Percentiles rank a stretch among this genome's conserved stretches.
Conservation (phyloP, 2,329 filamentous ascomycete genomes). For the Phialophora chinensis region DNA sequence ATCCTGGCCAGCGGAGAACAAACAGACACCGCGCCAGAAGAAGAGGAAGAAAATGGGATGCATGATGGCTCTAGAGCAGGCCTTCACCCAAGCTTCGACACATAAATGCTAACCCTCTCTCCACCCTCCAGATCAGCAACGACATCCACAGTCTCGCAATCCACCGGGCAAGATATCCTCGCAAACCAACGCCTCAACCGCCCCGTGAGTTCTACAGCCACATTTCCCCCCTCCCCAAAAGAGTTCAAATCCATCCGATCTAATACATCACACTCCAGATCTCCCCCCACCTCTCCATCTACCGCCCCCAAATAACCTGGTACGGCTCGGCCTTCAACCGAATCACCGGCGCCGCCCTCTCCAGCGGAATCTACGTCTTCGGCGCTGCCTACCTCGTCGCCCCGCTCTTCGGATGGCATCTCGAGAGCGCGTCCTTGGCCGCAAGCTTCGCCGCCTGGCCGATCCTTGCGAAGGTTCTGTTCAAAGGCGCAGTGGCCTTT, state of each 20-base stretch:
- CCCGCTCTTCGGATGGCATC: constrained; percentile 74
- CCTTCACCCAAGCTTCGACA: not conserved
- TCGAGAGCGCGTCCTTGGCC: constrained; percentile 68
- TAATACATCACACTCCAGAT: constrained; percentile 49
- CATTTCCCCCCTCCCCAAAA: not conserved
- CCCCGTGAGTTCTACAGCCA: constrained; percentile 52
- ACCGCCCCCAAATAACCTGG: constrained; percentile 86
- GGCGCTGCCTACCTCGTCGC: constrained; percentile 79
- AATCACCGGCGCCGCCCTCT: constrained; percentile 77
- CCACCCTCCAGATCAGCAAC: constrained; percentile 32
- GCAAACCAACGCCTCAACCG: constrained; percentile 79
- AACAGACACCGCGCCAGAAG: not conserved
- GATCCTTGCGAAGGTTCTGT: constrained; percentile 60
- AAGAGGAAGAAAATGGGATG: not conserved
- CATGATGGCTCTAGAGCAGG: not conserved
- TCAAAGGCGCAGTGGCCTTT: constrained; percentile 65
- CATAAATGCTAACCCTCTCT: constrained; percentile 5
- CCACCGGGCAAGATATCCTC: constrained; percentile 69
- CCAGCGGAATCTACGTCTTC: constrained; percentile 79
- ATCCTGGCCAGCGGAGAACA: not conserved
- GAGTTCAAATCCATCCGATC: not conserved
- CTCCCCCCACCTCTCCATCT: constrained; percentile 83
- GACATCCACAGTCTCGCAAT: constrained; percentile 59
- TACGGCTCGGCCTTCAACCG: constrained; percentile 77
- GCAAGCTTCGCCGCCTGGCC: constrained; percentile 69